Evolutionary conservation across 2,329 filamentous ascomycete species (phyloP).

Genomic region (Cercospora janseana): DNA sequence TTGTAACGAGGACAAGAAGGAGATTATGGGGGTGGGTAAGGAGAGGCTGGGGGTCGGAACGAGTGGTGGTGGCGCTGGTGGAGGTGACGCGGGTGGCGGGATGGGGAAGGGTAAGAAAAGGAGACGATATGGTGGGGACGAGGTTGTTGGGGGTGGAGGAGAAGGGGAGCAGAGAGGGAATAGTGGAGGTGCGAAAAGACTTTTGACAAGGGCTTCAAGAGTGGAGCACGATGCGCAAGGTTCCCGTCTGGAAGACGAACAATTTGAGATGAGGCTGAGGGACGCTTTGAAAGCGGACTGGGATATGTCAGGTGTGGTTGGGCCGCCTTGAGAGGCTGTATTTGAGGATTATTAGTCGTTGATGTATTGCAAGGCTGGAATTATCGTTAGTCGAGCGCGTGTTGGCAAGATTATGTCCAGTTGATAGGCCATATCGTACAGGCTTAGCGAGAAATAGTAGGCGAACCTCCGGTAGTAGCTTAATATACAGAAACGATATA

Average conservation of each 20-base stretch:
- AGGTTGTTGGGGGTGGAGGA: neutral
- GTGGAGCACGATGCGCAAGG: neutral
- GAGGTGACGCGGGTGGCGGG: constrained; percentile 1
- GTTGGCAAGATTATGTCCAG: too few relatives aligned
- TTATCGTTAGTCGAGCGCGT: neutral
- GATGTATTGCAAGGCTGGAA: neutral
- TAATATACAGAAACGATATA: too few relatives aligned
- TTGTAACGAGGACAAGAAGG: constrained; percentile 28
- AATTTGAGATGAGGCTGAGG: constrained; percentile 1
- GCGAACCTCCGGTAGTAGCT: too few relatives aligned
- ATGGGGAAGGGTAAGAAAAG: constrained; percentile 5
- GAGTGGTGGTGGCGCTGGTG: too few relatives aligned
- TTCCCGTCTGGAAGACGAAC: neutral
- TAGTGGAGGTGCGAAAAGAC: neutral
- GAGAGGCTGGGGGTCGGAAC: constrained; percentile 3
- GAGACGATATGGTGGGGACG: neutral
- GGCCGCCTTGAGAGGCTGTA: too few relatives aligned
- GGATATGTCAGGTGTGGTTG: neutral
- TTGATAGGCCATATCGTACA: too few relatives aligned
- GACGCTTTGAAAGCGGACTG: neutral
- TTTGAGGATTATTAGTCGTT: too few relatives aligned
- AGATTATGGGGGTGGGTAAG: constrained; percentile 25
- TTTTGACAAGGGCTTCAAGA: neutral
- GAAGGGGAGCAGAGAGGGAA: neutral
- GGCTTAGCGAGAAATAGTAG: too few relatives aligned